These are phyloP conservation scores for Lomentospora prolificans DNA, from an alignment of 2,329 filamentous ascomycete species.

Conservation along the genomic window DNA sequence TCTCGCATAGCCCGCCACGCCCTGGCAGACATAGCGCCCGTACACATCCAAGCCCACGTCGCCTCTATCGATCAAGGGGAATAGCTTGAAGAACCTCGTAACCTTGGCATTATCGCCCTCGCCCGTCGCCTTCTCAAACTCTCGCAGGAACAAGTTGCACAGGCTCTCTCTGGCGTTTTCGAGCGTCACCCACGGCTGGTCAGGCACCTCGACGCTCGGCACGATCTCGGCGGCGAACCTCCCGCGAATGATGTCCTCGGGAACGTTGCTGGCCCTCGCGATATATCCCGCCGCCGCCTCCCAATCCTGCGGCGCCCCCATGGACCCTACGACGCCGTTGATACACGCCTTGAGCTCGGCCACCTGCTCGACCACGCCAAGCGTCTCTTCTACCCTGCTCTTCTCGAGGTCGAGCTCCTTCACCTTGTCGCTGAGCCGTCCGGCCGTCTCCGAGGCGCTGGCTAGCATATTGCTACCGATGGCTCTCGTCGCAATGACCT, in stretches of 20 bases:
- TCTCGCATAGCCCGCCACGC: constrained; percentile 76
- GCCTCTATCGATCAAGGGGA: constrained; percentile 81
- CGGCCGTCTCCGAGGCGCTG: constrained; percentile 74
- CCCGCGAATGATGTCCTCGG: constrained; percentile 68
- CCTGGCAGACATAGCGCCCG: constrained; percentile 90
- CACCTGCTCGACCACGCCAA: constrained; percentile 90
- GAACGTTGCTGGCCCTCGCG: constrained; percentile 70
- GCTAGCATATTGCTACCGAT: constrained; percentile 89
- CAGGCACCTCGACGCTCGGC: constrained; percentile 89
- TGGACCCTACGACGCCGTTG: constrained; percentile 84
- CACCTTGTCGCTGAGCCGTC: constrained; percentile 76
- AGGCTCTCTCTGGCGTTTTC: constrained; percentile 81
- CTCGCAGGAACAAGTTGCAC: constrained; percentile 80
- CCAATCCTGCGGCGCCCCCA: constrained; percentile 98
- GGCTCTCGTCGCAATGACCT: constrained; percentile 71
- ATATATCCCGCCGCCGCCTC: constrained; percentile 90
- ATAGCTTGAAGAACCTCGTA: constrained; percentile 95
- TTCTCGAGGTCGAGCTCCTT: constrained; percentile 86
- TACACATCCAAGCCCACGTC: constrained; percentile 91
- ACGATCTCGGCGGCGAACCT: constrained; percentile 87
- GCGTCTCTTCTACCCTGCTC: constrained; percentile 77
- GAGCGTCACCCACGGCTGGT: constrained; percentile 78
- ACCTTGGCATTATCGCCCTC: constrained; percentile 84
- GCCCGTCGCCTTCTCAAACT: constrained; percentile 85
- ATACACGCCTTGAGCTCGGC: constrained; percentile 95